Evolutionary conservation across 345 rosid genomes (phyloP), one percentile per base, ranked within the genome.

Genomic region (Eucalyptus sp.): DNA sequence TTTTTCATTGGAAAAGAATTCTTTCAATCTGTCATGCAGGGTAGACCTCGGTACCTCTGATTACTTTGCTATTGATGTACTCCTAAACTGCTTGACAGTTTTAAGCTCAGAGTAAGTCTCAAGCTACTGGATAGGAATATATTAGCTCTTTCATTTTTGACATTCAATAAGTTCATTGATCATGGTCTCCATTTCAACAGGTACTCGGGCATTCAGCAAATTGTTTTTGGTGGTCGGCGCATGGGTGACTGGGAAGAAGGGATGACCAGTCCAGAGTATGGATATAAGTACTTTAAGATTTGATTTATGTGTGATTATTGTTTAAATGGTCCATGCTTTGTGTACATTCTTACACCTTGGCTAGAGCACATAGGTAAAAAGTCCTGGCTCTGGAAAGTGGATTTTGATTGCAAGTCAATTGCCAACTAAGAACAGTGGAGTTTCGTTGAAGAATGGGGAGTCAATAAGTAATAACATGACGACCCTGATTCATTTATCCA

Each of bases 171-270:
- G 66, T 86, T 87, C 43, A 76, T 76, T 43, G 66, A 58, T 43
- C 12, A 50, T 13, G 43, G 22, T 37, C 20, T 16, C 62, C 33
- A 64, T 48, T 64, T 37, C 91, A 89, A 88, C 95, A 97, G 98
- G 89, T 95, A 96, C 90, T 87, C 94, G 48, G 98, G 98, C 86
- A 95, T 97, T 90, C 97, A 96, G 60, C 99, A 97, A 90, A 93
- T 94, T 71, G 96, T 97, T 88, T 96, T 97, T 81, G 98, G 99
- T 56, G 98, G 99, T 52, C 95, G 91, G 68, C 88, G 92, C 79
- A 88, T 97, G 91, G 99, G 98, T 71, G 99, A 97, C 88, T 97
- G 99, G 99, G 99, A 97, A 94, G 99, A 96, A 88, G 97, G 96
- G 86, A 96, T 96, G 99, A 96, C 95, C 44, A 91, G 91, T 90